These are phyloP conservation scores for Eleusine coracana DNA, from an alignment of 176 grass and related monocot genomes.

Conservation along the genomic window DNA sequence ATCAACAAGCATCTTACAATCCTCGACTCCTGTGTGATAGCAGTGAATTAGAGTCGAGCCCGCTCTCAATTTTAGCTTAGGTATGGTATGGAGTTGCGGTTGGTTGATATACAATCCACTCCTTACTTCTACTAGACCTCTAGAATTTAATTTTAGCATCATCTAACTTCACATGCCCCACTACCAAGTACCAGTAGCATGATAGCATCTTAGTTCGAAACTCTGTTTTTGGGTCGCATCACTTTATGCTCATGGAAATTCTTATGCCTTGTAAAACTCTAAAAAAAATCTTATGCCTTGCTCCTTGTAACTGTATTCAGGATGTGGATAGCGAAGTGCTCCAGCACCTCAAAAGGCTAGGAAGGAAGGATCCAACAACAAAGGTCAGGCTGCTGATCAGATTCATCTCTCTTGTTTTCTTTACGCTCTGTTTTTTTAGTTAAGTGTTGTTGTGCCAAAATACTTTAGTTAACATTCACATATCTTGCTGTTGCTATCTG, in stretches of 20 bases:
- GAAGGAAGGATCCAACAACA: conserved; percentile 89
- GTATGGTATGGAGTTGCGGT: not conserved
- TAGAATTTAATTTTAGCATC: not conserved
- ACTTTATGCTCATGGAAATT: conserved; percentile 3
- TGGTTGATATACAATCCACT: not conserved
- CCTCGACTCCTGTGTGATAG: not conserved
- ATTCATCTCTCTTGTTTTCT: too few species aligned
- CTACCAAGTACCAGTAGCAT: too few species aligned
- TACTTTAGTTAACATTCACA: not conserved
- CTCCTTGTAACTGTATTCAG: conserved; percentile 39
- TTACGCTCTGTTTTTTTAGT: not conserved
- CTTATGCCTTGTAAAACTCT: conserved; percentile 19
- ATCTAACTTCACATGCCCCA: not conserved
- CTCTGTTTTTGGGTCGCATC: too few species aligned
- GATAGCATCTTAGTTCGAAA: not conserved
- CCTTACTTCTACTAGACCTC: not conserved
- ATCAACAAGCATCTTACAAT: not conserved
- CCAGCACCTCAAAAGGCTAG: conserved; percentile 83
- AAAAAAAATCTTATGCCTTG: too few species aligned
- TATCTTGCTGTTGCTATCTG: not conserved
- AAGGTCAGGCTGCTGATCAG: conserved; percentile 58
- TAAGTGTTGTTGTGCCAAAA: not conserved
- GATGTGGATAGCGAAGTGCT: conserved; percentile 77
- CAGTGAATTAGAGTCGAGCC: not conserved
- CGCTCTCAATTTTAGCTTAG: not conserved